Evolutionary conservation across 2,329 filamentous ascomycete species (phyloP), one percentile per base, ranked within the genome.

Genomic region (Diaporthe citri): DNA sequence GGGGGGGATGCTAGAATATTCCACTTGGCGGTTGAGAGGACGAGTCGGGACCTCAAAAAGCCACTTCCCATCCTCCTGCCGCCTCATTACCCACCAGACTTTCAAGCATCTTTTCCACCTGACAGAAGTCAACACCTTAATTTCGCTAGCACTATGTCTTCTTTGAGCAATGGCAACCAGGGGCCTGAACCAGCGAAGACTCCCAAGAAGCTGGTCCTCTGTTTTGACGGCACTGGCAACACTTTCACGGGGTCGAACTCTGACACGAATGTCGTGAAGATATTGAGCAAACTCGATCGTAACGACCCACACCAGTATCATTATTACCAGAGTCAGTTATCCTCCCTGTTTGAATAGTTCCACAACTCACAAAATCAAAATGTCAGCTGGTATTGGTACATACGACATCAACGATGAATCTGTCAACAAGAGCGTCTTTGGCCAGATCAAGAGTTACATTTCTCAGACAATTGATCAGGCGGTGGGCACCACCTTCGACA

Each of bases 201-300:
- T 22, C 79, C 80, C 0, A 85, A 82, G 78, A 86, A 87, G 77
- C 83, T 88, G 22, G 79, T 88, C 7, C 81, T 88, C 20, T 88
- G 85, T 78, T 88, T 88, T 66, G 87, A 88, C 74, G 87, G 87
- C 43, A 88, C 86, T 1, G 87, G 87, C 5, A 87, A 87, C 76
- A 83, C 82, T 0, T 88, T 87, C 76, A 86, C 80, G 13, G 86
- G 86, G 10, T 84, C 85, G 57, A 85, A 86, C 74, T 82, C 84
- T 6, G 88, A 90, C 78, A 89, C 87, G 22, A 90, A 90, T 72
- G 86, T 90, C 3, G 85, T 90, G 71, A 90, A 89, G 78, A 81
- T 90, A 13, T 82, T 86, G 52, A 82, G 81, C 67, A 86, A 85
- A 80, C 77, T 90, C 31, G 86, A 89, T 66, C 84, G 87, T 31